Base-by-base conservation (phyloP, 208 protist genomes). In the Phytomonas francai region DNA sequence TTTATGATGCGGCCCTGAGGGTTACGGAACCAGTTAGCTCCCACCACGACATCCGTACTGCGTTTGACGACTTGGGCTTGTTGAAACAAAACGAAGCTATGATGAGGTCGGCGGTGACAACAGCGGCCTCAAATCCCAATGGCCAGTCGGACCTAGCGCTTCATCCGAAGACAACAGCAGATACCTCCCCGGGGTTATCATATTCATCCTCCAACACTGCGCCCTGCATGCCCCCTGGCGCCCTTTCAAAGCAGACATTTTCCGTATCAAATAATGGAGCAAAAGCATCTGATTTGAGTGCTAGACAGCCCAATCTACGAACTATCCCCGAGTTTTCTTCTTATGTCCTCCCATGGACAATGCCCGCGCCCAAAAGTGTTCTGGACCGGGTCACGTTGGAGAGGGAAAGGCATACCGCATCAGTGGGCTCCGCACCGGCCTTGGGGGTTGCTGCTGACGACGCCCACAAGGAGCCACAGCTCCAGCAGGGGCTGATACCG, bases 341-440 rank as follows among this genome's bases (percentile, higher is more conserved):
- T 27, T 79, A 74, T 49, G 27, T 93, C 67, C 75, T 84, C 61
- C 87, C 87, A 22, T 93, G 87, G 84, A 83, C 62, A 11, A 59
- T 81, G 36, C 72, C 75, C 9, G 45, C 78, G 30, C 63, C 73
- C 8, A 66, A 68, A 51, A 74, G 72, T 34, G 87, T 77, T 14
- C 51, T 93, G 29, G 87, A 93, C 29, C 79, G 84, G 25, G 82
- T 81, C 3, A 81, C 72, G 16, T 72, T 77, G 22, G 87, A 93
- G 45, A 81, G 73, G 12, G 77, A 84, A 49, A 49, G 39, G 12
- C 39, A 49, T 49, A 49, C 39, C 16, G 4, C 39, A 49, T 49
- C 39, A 49, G 14, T 6, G 39, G 14, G 12, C 39, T 49, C 39
- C 16, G 4, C 16, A 22, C 39, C 39, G 16, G 39, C 14, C 39